phyloP scores from a whole-genome alignment of 2,329 filamentous ascomycete species.

The Pseudovirgaria hyperparasitica region DNA sequence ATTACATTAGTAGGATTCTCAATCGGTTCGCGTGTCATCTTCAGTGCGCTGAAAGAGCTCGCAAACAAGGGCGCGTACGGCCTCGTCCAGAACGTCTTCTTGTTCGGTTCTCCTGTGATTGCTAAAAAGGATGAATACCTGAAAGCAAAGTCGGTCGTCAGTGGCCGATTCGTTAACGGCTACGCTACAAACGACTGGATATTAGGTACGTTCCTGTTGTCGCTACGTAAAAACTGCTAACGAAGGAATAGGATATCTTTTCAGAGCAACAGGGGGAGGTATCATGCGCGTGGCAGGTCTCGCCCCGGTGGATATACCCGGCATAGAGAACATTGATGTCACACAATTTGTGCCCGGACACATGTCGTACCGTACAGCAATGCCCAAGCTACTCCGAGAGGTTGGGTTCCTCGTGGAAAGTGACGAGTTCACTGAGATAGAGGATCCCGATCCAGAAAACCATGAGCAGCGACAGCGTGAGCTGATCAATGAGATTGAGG shows the following conservation, averaged over 20 bases:
- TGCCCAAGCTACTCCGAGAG: slow-evolving; percentile 75
- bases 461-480: slow-evolving; percentile 79
- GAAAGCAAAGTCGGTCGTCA: slow-evolving; percentile 67
- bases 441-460: slow-evolving; percentile 92
- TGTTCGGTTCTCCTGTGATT: slow-evolving; percentile 87
- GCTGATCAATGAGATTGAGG: slow-evolving; percentile 92
- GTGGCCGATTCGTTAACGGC: slow-evolving; percentile 88
- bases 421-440: slow-evolving; percentile 92
- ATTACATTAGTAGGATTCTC: slow-evolving; percentile 94
- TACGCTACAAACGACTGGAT: slow-evolving; percentile 97
- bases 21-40: slow-evolving; percentile 82
- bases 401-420: slow-evolving; percentile 86
- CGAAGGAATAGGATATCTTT: slow-evolving; percentile 54
- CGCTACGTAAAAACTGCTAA: slow-evolving; percentile 5
- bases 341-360: slow-evolving; percentile 79
- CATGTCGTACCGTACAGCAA: slow-evolving; percentile 90
- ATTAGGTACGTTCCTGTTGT: slow-evolving; percentile 38
- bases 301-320: slow-evolving; percentile 64
- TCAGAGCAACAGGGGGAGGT: slow-evolving; percentile 84
- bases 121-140: slow-evolving; percentile 85
- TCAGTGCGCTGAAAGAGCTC: slow-evolving; percentile 78
- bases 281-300: slow-evolving; percentile 82
- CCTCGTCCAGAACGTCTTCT: slow-evolving; percentile 84
- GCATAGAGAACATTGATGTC: slow-evolving; percentile 80
- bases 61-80: slow-evolving; percentile 73